Conservation (phyloP, 2,329 filamentous ascomycete species). For the Monosporascus ibericus region DNA sequence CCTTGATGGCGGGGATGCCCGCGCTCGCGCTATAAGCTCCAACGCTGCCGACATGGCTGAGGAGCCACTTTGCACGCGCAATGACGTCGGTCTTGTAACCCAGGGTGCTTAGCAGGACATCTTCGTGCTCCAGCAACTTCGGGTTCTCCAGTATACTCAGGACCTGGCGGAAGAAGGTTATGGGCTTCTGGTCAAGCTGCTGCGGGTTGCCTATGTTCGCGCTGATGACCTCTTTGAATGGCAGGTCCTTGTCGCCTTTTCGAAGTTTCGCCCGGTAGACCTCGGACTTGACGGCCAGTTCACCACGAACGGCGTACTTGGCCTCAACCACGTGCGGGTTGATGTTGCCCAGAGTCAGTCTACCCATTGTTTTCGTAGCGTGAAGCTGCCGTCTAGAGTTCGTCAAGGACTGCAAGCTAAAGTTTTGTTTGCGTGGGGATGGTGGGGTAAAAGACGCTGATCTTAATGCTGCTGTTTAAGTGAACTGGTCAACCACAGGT, state of each 20-base stretch:
- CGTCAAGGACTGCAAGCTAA: slow-evolving; percentile 1
- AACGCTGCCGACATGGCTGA: slow-evolving; percentile 81
- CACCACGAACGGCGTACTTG: slow-evolving; percentile 94
- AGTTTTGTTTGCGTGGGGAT: slow-evolving; percentile 4
- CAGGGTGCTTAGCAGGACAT: slow-evolving; percentile 67
- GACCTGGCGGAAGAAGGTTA: slow-evolving; percentile 98
- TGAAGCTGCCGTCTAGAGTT: slow-evolving; percentile 11
- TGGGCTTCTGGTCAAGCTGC: slow-evolving; percentile 97
- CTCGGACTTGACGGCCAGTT: slow-evolving; percentile 90
- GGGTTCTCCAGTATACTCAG: slow-evolving; percentile 91
- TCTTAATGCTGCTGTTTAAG: slow-evolving; percentile 1
- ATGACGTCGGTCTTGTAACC: slow-evolving; percentile 90
- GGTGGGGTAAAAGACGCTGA: slow-evolving; percentile 17
- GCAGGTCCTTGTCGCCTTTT: slow-evolving; percentile 55
- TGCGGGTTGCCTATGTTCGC: slow-evolving; percentile 99
- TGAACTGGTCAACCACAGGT: neutral
- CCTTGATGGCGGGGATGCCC: slow-evolving; percentile 77
- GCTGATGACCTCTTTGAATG: slow-evolving; percentile 86
- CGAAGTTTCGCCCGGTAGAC: slow-evolving; percentile 72
- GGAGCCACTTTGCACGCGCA: slow-evolving; percentile 71
- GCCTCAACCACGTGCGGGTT: slow-evolving; percentile 83
- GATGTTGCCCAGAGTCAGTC: slow-evolving; percentile 78
- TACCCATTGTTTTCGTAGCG: slow-evolving; percentile 22
- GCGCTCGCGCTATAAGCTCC: slow-evolving; percentile 95
- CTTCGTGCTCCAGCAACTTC: slow-evolving; percentile 70